These are phyloP conservation scores for Amylocystis lapponica DNA, from an alignment of 768 basidiomycete genomes.

Conservation along the genomic window DNA sequence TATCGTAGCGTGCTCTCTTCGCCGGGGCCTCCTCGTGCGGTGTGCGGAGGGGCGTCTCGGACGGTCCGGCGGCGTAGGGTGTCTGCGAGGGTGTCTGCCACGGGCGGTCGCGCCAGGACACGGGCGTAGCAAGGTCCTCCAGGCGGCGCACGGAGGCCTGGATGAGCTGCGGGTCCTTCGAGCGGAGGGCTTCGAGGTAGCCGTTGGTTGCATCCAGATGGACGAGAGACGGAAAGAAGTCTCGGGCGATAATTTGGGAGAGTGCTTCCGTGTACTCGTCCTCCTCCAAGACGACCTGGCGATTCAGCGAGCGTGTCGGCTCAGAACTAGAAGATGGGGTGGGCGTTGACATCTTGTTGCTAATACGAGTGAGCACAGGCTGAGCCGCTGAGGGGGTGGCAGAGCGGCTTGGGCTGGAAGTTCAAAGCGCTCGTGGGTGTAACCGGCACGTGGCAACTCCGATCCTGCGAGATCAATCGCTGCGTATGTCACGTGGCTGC, in stretches of 20 bases:
- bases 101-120: slow-evolving; percentile 24
- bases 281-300: slow-evolving; percentile 75
- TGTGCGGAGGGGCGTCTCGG: slow-evolving; percentile 60
- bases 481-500: too few relatives aligned
- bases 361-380: too few relatives aligned
- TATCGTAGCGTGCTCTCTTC: slow-evolving; percentile 59
- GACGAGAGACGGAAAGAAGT: slow-evolving; percentile 94
- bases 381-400: neutral
- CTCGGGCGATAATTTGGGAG: slow-evolving; percentile 89
- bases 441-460: too few relatives aligned
- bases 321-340: slow-evolving; percentile 21
- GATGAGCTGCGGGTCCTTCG: slow-evolving; percentile 75
- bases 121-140: slow-evolving; percentile 58
- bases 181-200: slow-evolving; percentile 74
- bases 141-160: slow-evolving; percentile 69
- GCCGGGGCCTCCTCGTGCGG: slow-evolving; percentile 35
- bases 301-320: slow-evolving; percentile 53
- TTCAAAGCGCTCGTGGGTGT: too few relatives aligned
- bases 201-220: slow-evolving; percentile 85
- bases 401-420: too few relatives aligned
- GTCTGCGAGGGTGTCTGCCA: slow-evolving; percentile 55
- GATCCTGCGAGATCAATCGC: too few relatives aligned
- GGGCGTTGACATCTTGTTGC: slow-evolving; percentile 17
- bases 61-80: slow-evolving; percentile 52
- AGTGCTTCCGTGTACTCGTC: slow-evolving; percentile 92